Evolutionary conservation across 2,329 filamentous ascomycete species (phyloP).

Genomic region (Coniochaeta prunicola): DNA sequence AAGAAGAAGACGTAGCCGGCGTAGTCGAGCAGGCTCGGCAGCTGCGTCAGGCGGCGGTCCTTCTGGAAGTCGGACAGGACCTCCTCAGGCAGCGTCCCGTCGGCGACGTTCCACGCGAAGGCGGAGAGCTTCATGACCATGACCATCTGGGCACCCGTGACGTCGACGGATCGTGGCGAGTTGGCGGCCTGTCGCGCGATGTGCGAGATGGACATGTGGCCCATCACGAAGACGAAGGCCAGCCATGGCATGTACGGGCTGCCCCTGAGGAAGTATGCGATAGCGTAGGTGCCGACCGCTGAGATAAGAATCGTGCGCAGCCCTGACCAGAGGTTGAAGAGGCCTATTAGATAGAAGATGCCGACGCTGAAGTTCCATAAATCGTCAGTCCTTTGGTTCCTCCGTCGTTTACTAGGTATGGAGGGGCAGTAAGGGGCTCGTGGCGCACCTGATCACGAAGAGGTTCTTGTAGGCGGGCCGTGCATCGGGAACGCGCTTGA

Average conservation of each 20-base stretch:
- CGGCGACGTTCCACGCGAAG: constrained; percentile 97
- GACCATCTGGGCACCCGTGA: constrained; percentile 97
- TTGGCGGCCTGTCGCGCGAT: constrained; percentile 69
- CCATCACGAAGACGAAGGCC: constrained; percentile 89
- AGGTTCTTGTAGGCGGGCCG: constrained; percentile 79
- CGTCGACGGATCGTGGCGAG: constrained; percentile 65
- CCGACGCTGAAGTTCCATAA: constrained; percentile 48
- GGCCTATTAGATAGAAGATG: constrained; percentile 84
- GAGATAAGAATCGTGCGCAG: constrained; percentile 73
- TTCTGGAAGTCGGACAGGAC: constrained; percentile 84
- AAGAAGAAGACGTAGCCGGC: constrained; percentile 93
- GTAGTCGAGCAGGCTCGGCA: constrained; percentile 76
- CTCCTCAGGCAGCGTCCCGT: constrained; percentile 71
- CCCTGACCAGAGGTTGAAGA: constrained; percentile 89
- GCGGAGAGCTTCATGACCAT: constrained; percentile 94
- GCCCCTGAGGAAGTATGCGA: constrained; percentile 69
- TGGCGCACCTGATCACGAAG: constrained; percentile 67
- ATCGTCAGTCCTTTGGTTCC: background rate
- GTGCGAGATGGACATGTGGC: constrained; percentile 88
- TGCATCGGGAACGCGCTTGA: constrained; percentile 85
- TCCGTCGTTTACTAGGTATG: background rate
- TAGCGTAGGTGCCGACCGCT: constrained; percentile 71
- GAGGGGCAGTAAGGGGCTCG: background rate
- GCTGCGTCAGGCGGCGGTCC: constrained; percentile 65
- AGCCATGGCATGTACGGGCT: constrained; percentile 98